phyloP scores from a whole-genome alignment of 2,329 filamentous ascomycete genomes.

The Harringtonia lauricola region DNA sequence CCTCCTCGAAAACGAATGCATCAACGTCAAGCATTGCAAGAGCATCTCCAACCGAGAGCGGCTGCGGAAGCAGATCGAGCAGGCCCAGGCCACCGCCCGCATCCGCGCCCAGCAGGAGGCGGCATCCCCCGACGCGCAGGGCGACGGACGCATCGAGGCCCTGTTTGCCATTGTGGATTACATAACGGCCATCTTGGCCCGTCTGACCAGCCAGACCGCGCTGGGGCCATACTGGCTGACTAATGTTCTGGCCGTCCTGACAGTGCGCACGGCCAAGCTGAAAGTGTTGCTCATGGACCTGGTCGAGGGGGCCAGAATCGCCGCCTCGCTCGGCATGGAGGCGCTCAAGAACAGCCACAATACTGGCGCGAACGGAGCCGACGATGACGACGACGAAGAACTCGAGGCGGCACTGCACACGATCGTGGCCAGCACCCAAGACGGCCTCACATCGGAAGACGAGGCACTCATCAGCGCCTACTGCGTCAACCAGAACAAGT shows the following conservation, averaged over 20 bases:
- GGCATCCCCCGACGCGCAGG: neutral
- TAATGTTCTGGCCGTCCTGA: constrained; percentile 5
- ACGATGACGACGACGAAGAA: neutral
- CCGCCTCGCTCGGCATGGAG: neutral
- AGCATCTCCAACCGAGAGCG: neutral
- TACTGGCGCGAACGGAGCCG: neutral
- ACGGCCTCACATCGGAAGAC: neutral
- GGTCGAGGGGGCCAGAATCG: neutral
- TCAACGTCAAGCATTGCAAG: neutral
- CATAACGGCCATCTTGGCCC: constrained; percentile 9
- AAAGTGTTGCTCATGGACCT: constrained; percentile 7
- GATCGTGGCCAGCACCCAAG: constrained; percentile 1
- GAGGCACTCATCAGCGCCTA: neutral
- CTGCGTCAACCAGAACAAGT: constrained; percentile 9
- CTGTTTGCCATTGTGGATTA: constrained; percentile 8
- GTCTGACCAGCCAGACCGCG: constrained; percentile 7
- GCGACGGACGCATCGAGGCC: constrained; percentile 50
- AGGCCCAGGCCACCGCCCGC: neutral
- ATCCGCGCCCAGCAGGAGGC: neutral
- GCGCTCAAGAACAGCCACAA: neutral
- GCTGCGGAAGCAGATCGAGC: neutral
- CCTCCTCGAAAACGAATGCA: neutral
- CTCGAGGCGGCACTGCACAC: constrained; percentile 1
- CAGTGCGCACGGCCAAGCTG: constrained; percentile 5
- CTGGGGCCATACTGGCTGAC: constrained; percentile 5